Conservation (phyloP, 345 rosid genomes). For the Pseudoturritis turrita region DNA sequence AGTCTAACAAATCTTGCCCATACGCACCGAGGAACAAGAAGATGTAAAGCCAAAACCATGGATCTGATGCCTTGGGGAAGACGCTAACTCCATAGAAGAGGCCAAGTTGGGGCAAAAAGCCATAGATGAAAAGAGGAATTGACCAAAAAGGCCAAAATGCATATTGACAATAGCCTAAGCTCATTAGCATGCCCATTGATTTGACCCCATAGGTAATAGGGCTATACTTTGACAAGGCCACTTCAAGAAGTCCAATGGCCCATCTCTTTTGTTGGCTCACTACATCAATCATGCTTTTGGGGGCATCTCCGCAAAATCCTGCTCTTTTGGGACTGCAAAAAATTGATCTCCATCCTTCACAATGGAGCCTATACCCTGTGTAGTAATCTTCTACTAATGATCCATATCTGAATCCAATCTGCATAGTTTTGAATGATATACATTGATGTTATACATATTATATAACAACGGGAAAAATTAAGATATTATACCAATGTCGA, state of each 20-base stretch:
- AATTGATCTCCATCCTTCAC: constrained; percentile 66
- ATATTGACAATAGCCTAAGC: constrained; percentile 36
- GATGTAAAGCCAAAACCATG: constrained; percentile 54
- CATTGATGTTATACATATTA: neutral
- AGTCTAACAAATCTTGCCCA: constrained; percentile 42
- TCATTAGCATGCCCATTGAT: constrained; percentile 36
- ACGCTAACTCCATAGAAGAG: constrained; percentile 42
- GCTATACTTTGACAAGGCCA: constrained; percentile 36
- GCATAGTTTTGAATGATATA: constrained; percentile 3
- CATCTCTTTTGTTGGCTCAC: constrained; percentile 61
- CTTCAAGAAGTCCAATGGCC: constrained; percentile 58
- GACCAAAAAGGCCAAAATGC: constrained; percentile 49
- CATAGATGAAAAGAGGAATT: constrained; percentile 46
- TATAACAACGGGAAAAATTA: neutral
- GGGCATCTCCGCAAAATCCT: constrained; percentile 61
- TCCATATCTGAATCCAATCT: constrained; percentile 69
- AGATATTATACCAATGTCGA: neutral
- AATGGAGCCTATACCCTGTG: constrained; percentile 50
- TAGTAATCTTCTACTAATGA: constrained; percentile 66
- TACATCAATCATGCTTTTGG: constrained; percentile 40
- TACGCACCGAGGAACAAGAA: constrained; percentile 68
- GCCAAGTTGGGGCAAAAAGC: constrained; percentile 61
- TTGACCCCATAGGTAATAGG: constrained; percentile 45
- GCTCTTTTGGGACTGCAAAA: constrained; percentile 55
- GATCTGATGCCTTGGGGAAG: constrained; percentile 56